These are phyloP conservation scores for Sugiyamaella lignohabitans DNA, from an alignment of 805 yeast genomes.

Conservation along the genomic window DNA sequence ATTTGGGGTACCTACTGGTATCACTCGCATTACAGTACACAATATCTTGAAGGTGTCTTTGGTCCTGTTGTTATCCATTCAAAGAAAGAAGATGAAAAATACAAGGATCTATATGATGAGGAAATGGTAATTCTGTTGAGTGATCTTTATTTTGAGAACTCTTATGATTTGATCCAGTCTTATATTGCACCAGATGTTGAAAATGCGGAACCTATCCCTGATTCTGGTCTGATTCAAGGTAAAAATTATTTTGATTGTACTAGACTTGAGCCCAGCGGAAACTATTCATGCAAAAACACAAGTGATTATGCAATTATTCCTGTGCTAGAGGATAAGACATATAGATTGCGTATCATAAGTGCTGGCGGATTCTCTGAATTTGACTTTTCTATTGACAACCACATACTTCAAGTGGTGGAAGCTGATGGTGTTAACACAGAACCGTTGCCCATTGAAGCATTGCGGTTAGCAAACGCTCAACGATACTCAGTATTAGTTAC, in stretches of 20 bases:
- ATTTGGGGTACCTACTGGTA: constrained; percentile 52
- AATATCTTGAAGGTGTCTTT: constrained; percentile 43
- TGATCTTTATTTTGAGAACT: constrained; percentile 37
- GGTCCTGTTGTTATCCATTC: constrained; percentile 44
- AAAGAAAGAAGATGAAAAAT: constrained; percentile 28
- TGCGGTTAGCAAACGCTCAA: constrained; percentile 62
- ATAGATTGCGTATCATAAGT: constrained; percentile 27
- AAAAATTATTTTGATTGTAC: constrained; percentile 28
- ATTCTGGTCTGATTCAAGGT: constrained; percentile 41
- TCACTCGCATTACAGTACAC: constrained; percentile 45
- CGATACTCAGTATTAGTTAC: constrained; percentile 63
- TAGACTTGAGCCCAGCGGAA: constrained; percentile 14
- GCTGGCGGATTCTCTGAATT: constrained; percentile 32
- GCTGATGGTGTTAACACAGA: constrained; percentile 30
- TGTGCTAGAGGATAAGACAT: constrained; percentile 16
- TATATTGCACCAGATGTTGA: constrained; percentile 39
- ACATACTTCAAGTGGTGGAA: constrained; percentile 28
- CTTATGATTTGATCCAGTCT: constrained; percentile 31
- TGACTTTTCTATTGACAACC: constrained; percentile 29
- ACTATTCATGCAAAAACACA: constrained; percentile 19
- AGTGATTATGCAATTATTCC: constrained; percentile 18
- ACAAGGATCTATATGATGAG: constrained; percentile 27
- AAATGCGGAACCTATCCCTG: constrained; percentile 35
- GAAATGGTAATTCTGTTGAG: constrained; percentile 34
- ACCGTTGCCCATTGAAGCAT: constrained; percentile 23